Conservation (phyloP, 2,329 filamentous ascomycete species). For the Tetracladium maxilliforme region DNA sequence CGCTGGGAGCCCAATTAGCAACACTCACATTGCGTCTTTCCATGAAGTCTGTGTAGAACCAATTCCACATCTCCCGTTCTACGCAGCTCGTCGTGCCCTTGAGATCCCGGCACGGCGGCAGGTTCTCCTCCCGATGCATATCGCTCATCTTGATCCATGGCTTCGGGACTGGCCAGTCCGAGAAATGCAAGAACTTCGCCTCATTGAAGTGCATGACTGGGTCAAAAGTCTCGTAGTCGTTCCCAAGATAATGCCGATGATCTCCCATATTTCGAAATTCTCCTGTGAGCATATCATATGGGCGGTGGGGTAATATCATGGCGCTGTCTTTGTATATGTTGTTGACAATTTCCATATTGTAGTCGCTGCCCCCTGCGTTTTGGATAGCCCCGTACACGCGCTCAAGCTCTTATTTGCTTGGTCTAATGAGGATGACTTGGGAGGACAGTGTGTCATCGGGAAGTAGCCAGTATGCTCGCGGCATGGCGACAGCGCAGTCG, state of each 20-base stretch:
- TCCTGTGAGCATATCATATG: slow-evolving; percentile 37
- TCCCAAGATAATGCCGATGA: slow-evolving; percentile 32
- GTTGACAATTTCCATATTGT: slow-evolving; percentile 50
- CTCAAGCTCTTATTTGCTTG: slow-evolving; percentile 32
- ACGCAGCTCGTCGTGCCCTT: too few relatives aligned
- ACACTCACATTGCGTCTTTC: too few relatives aligned
- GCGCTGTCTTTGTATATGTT: slow-evolving; percentile 33
- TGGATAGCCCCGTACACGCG: slow-evolving; percentile 13
- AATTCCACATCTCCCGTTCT: too few relatives aligned
- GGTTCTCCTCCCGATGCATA: neutral
- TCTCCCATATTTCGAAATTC: slow-evolving; percentile 32
- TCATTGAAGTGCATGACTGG: slow-evolving; percentile 29
- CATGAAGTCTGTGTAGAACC: too few relatives aligned
- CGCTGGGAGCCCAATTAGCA: too few relatives aligned
- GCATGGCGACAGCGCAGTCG: slow-evolving; percentile 35
- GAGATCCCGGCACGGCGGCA: slow-evolving; percentile 3
- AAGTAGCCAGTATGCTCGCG: slow-evolving; percentile 43
- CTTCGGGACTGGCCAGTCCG: slow-evolving; percentile 43
- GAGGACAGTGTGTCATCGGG: slow-evolving; percentile 30
- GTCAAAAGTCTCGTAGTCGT: slow-evolving; percentile 31
- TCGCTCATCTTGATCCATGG: slow-evolving; percentile 30
- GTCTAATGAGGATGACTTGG: slow-evolving; percentile 40
- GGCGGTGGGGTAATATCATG: slow-evolving; percentile 37
- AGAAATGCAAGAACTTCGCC: slow-evolving; percentile 44
- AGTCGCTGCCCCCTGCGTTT: slow-evolving; percentile 14